Base-by-base conservation (phyloP, 1,139 yeast species). In the Hyphopichia wangnamkhiaoensis region DNA sequence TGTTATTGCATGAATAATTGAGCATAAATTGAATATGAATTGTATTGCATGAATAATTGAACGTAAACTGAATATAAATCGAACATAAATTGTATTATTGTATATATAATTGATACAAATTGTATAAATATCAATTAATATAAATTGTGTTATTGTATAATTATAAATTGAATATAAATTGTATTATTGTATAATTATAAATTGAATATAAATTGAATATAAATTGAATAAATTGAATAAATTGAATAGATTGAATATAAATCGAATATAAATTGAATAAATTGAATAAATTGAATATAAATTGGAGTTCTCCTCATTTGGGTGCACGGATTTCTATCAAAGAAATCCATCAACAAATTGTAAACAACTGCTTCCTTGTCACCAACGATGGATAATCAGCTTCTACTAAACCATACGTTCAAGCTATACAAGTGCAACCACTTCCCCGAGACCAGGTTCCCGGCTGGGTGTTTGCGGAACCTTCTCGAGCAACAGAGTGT, bases 321-420 rank as follows among this genome's bases (percentile, higher is more conserved):
- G n/a, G n/a, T n/a, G n/a, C 24, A 7, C 24, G 24, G 24, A 21
- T 21, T 21, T 21, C 9, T 5, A 25, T 8, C 8, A 25, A 7
- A 25, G 5, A 25, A 25, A 7, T 8, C 8, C 9, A 25, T 8
- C 5, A n/a, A 8, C 9, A 25, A 8, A 25, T 8, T n/a, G n/a
- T 7, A 25, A 8, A 8, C 28, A 25, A 25, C 28, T 7, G 8
- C 8, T 5, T 7, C 13, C 30, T 27, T 13, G 15, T 27, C 13
- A 27, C 30, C 30, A n/a, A 31, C 15, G 13, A 32, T 32, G 28
- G 23, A 23, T 6, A 15, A 21, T 16, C 18, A 32, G 3, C 4
- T 13, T 6, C 16, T 32, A 16, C 20, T 52, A 26, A 49, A 51
- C 34, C 59, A 52, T 42, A 48, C 56, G 3, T 56, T 54, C 40